Percentiles rank a stretch among this genome's conserved stretches.
Evolutionary conservation across 2,329 filamentous ascomycete genomes (phyloP).

Genomic region (Sordariomycetes sp.): DNA sequence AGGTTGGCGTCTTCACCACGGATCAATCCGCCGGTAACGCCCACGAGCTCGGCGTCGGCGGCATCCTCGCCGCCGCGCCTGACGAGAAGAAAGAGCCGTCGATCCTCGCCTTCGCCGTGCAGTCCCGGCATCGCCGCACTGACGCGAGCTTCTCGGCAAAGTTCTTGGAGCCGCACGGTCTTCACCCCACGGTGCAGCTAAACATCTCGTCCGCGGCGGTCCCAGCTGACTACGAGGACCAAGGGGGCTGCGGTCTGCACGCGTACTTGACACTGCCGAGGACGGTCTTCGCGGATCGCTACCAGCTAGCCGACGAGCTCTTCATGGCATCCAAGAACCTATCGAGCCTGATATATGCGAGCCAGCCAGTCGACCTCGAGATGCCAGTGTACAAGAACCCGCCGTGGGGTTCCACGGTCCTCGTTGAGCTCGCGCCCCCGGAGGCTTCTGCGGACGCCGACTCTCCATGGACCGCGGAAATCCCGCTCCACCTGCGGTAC

Average conservation of each 20-base stretch:
- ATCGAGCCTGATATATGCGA: constrained; percentile 50
- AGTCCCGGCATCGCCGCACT: constrained; percentile 59
- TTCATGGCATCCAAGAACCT: constrained; percentile 76
- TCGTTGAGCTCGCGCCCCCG: constrained; percentile 57
- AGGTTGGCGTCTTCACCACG: constrained; percentile 71
- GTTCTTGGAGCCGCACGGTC: constrained; percentile 61
- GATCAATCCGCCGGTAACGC: constrained; percentile 42
- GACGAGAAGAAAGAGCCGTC: constrained; percentile 62
- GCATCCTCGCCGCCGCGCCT: constrained; percentile 58
- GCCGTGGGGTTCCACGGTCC: constrained; percentile 65
- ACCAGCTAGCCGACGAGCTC: constrained; percentile 65
- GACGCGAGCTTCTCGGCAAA: constrained; percentile 42
- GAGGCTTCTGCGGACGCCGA: not conserved
- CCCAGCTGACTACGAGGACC: constrained; percentile 16
- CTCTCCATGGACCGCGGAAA: constrained; percentile 46
- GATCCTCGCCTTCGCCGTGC: constrained; percentile 71
- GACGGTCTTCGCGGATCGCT: constrained; percentile 71
- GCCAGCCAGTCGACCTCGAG: constrained; percentile 76
- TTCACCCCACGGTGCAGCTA: constrained; percentile 71
- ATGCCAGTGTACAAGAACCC: constrained; percentile 69
- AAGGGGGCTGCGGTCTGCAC: constrained; percentile 52
- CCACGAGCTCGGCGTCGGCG: constrained; percentile 66
- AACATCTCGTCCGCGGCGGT: constrained; percentile 39
- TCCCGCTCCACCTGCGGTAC: constrained; percentile 82
- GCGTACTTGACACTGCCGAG: constrained; percentile 75